Evolutionary conservation across 768 basidiomycete species (phyloP).

Genomic region (Hypholoma sublateritium): DNA sequence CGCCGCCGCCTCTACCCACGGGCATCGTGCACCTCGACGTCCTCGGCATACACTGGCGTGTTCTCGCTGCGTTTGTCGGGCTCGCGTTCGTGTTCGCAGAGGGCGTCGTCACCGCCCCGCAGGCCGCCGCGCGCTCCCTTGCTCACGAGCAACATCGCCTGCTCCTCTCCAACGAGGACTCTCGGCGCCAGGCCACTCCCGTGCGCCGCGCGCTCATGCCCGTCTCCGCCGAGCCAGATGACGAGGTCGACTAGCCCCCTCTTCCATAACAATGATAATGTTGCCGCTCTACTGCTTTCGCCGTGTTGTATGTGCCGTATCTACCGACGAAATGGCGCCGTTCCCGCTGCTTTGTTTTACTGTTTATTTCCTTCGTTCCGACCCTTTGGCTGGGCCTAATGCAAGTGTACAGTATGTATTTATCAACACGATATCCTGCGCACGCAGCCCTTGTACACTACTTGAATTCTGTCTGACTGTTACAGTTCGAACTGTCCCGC

Average conservation of each 20-base stretch:
- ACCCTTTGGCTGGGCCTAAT: too few relatives aligned
- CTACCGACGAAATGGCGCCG: too few relatives aligned
- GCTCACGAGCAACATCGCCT: constrained; percentile 23
- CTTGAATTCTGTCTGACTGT: too few relatives aligned
- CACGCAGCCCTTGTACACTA: too few relatives aligned
- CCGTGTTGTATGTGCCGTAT: too few relatives aligned
- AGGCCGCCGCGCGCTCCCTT: constrained; percentile 29
- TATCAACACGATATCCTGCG: too few relatives aligned
- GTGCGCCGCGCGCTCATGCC: constrained; percentile 21
- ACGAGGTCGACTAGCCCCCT: constrained; percentile 11
- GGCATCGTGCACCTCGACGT: constrained; percentile 47
- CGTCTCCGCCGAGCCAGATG: constrained; percentile 3
- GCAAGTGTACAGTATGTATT: too few relatives aligned
- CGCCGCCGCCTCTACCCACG: constrained; percentile 19
- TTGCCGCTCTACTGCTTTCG: too few relatives aligned
- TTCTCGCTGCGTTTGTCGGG: constrained; percentile 52
- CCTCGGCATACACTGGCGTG: constrained; percentile 54
- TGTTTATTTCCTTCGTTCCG: too few relatives aligned
- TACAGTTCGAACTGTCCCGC: too few relatives aligned
- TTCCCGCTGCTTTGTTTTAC: too few relatives aligned
- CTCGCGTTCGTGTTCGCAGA: constrained; percentile 72
- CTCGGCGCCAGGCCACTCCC: constrained; percentile 6
- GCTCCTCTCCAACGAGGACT: neutral
- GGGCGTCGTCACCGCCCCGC: constrained; percentile 51
- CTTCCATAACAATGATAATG: too few relatives aligned